Conservation (phyloP, 2,329 filamentous ascomycete genomes). For the Diaporthe sp. region DNA sequence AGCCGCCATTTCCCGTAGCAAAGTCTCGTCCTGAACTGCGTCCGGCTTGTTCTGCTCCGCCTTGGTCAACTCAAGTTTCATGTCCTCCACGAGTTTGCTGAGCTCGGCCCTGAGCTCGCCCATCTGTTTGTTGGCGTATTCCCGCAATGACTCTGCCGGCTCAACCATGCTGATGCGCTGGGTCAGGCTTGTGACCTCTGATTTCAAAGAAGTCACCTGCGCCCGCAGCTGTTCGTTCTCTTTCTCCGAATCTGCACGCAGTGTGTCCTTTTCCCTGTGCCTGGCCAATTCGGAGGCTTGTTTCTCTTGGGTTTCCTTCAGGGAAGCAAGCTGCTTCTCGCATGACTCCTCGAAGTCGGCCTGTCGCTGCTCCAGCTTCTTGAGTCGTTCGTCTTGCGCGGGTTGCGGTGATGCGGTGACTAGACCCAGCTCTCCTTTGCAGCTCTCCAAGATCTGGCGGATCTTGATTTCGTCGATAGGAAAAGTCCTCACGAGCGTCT, state of each 20-base stretch:
- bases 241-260: slow-evolving; percentile 14
- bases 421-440: slow-evolving; percentile 5
- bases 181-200: neutral
- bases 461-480: slow-evolving; percentile 29
- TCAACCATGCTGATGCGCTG: neutral
- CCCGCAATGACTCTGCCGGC: neutral
- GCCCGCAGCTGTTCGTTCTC: slow-evolving; percentile 22
- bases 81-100: neutral
- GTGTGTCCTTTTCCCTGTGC: neutral
- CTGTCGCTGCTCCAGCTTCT: slow-evolving; percentile 26
- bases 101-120: neutral
- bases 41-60: neutral
- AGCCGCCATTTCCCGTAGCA: neutral
- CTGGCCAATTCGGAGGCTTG: slow-evolving; percentile 6
- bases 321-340: slow-evolving; percentile 2
- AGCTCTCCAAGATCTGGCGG: slow-evolving; percentile 25
- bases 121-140: neutral
- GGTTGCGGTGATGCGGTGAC: neutral
- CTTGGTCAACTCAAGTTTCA: slow-evolving; percentile 14
- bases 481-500: slow-evolving; percentile 9
- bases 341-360: slow-evolving; percentile 5
- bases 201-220: slow-evolving; percentile 10
- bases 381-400: neutral
- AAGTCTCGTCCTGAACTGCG: neutral
- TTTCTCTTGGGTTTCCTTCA: slow-evolving; percentile 1